phyloP scores from a whole-genome alignment of 2,329 filamentous ascomycete genomes.

The Zasmidium angulare region DNA sequence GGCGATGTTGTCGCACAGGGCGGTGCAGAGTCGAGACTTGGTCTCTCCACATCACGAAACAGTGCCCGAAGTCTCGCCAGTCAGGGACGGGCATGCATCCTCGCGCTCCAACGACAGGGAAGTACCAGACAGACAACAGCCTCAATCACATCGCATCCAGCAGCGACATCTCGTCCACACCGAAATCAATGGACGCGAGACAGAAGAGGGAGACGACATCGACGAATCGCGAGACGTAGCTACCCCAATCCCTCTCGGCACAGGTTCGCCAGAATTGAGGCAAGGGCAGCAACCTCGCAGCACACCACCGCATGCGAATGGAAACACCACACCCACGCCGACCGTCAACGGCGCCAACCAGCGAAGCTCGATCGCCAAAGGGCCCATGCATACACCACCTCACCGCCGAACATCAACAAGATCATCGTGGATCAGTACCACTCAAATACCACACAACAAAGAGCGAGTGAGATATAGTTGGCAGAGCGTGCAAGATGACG shows the following conservation, averaged over 20 bases:
- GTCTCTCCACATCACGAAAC: conserved; percentile 5
- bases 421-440: conserved; percentile 23
- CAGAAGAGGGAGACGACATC: conserved; percentile 12
- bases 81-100: conserved; percentile 10
- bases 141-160: not conserved
- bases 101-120: conserved; percentile 3
- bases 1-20: not conserved
- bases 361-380: conserved; percentile 16
- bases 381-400: conserved; percentile 17
- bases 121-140: not conserved
- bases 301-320: conserved; percentile 9
- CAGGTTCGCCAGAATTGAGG: conserved; percentile 12
- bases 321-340: conserved; percentile 10
- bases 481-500: conserved; percentile 38
- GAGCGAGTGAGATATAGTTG: conserved; percentile 39
- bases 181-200: conserved; percentile 7
- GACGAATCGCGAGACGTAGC: conserved; percentile 24
- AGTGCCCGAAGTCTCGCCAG: conserved; percentile 22
- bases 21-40: conserved; percentile 6
- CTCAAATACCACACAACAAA: conserved; percentile 31
- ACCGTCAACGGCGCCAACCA: conserved; percentile 9
- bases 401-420: conserved; percentile 20
- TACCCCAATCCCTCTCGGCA: conserved; percentile 24
- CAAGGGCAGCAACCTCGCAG: conserved; percentile 14
- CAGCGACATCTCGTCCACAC: conserved; percentile 3